phyloP scores from a whole-genome alignment of 441 rosid genomes.

The Daphne laureola region DNA sequence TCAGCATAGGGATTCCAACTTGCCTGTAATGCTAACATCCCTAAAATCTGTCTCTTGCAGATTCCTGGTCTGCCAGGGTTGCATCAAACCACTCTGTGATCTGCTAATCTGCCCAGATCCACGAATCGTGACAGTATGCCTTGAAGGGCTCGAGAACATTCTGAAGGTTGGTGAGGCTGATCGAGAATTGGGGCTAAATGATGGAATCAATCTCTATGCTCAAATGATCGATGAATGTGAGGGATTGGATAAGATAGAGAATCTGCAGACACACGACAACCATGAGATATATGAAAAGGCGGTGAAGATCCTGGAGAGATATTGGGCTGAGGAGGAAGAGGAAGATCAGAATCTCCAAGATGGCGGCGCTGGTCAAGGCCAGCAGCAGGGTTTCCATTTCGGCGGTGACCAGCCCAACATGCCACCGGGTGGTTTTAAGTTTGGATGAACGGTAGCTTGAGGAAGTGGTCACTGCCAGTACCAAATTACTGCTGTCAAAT shows the following conservation, averaged over 20 bases:
- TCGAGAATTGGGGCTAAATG: conserved; percentile 40
- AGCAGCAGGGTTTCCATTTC: conserved; percentile 34
- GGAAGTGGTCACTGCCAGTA: conserved; percentile 13
- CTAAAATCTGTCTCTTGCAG: conserved; percentile 22
- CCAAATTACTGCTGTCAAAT: conserved; percentile 11
- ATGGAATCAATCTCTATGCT: conserved; percentile 41
- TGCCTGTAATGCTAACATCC: conserved; percentile 4
- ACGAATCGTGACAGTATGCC: conserved; percentile 54
- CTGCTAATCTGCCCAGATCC: conserved; percentile 57
- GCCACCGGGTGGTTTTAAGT: conserved; percentile 53
- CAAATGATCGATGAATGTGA: conserved; percentile 48
- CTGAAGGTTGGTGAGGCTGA: conserved; percentile 61
- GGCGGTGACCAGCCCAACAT: conserved; percentile 32
- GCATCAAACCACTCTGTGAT: conserved; percentile 61
- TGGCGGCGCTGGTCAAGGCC: conserved; percentile 6
- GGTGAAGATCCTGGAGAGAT: conserved; percentile 51
- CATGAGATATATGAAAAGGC: conserved; percentile 59
- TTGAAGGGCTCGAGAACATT: conserved; percentile 63
- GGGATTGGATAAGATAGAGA: conserved; percentile 49
- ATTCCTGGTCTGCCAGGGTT: conserved; percentile 47
- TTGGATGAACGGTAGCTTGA: conserved; percentile 25
- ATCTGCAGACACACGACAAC: conserved; percentile 49
- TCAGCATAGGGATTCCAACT: too few species aligned
- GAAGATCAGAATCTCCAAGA: conserved; percentile 39
- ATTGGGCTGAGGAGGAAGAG: conserved; percentile 59